phyloP scores from a whole-genome alignment of 2,329 filamentous ascomycete genomes.

The Cercospora citrullina region DNA sequence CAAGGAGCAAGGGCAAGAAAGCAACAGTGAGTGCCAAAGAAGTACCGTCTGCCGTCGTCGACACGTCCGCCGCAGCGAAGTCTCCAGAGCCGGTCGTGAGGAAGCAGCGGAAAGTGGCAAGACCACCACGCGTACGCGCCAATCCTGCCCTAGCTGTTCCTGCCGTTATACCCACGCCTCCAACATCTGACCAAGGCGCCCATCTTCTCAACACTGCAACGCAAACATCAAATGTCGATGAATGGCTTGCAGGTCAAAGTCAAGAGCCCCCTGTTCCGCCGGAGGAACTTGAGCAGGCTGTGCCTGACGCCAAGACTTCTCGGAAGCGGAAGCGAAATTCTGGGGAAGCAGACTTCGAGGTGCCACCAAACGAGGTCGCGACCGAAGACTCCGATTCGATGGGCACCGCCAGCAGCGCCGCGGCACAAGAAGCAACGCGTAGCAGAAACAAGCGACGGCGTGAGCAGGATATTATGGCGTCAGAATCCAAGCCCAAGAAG shows the following conservation, averaged over 20 bases:
- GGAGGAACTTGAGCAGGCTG: slow-evolving; percentile 1
- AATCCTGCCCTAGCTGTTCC: not conserved
- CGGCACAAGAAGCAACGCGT: slow-evolving; percentile 11
- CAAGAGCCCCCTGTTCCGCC: slow-evolving; percentile 16
- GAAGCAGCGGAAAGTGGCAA: slow-evolving; percentile 6
- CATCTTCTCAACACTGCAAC: not conserved
- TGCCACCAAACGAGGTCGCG: slow-evolving; percentile 8
- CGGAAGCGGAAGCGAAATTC: slow-evolving; percentile 23
- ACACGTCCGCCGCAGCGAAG: not conserved
- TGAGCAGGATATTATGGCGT: not conserved
- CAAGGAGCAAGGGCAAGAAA: not conserved
- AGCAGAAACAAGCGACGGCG: not conserved
- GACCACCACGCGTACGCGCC: not conserved
- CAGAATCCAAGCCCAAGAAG: slow-evolving; percentile 5
- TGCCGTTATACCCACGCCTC: slow-evolving; percentile 12
- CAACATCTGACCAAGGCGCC: slow-evolving; percentile 11
- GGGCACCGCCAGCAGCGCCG: slow-evolving; percentile 5
- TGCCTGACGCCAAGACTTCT: slow-evolving; percentile 8
- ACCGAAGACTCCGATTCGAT: slow-evolving; percentile 12
- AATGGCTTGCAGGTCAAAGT: slow-evolving; percentile 16
- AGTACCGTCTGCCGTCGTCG: not conserved
- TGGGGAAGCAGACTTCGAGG: slow-evolving; percentile 22
- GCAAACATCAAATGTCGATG: slow-evolving; percentile 9
- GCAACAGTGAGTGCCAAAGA: not conserved
- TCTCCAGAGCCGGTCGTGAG: not conserved